Evolutionary conservation across 106 monocot species (phyloP).

Genomic region (Ottelia alismoides): DNA sequence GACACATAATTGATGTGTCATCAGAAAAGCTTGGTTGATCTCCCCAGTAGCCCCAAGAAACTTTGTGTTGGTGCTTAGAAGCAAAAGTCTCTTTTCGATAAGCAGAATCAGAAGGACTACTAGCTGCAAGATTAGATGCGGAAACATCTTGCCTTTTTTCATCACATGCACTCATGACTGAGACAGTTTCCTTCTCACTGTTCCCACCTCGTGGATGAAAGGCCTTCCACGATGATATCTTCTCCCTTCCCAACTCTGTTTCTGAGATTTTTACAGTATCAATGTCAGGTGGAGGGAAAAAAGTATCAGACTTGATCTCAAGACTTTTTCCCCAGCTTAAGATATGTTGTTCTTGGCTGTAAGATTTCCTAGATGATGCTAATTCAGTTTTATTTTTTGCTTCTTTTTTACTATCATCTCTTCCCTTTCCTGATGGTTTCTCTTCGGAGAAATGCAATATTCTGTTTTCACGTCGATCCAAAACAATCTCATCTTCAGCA

Average conservation of each 20-base stretch:
- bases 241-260: slow-evolving; percentile 41
- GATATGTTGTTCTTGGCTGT: slow-evolving; percentile 84
- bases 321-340: slow-evolving; percentile 85
- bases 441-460: slow-evolving; percentile 44
- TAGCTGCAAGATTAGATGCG: slow-evolving; percentile 13
- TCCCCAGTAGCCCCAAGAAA: slow-evolving; percentile 84
- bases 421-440: slow-evolving; percentile 10
- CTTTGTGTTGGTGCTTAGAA: slow-evolving; percentile 64
- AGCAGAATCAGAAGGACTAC: slow-evolving; percentile 35
- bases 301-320: slow-evolving; percentile 59
- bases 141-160: slow-evolving; percentile 6
- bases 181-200: slow-evolving; percentile 27
- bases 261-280: slow-evolving; percentile 24
- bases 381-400: slow-evolving; percentile 26
- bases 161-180: no score
- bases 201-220: slow-evolving; percentile 48
- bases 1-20: slow-evolving; percentile 80
- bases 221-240: slow-evolving; percentile 77
- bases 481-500: slow-evolving; percentile 58
- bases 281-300: slow-evolving; percentile 32
- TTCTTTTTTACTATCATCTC: slow-evolving; percentile 12
- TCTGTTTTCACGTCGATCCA: slow-evolving; percentile 30
- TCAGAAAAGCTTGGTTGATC: slow-evolving; percentile 71
- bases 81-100: slow-evolving; percentile 31
- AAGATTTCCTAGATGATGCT: slow-evolving; percentile 55